These are phyloP conservation scores for Fennellomyces sp. DNA, from an alignment of 371 early-diverging fungal species.

Conservation along the genomic window DNA sequence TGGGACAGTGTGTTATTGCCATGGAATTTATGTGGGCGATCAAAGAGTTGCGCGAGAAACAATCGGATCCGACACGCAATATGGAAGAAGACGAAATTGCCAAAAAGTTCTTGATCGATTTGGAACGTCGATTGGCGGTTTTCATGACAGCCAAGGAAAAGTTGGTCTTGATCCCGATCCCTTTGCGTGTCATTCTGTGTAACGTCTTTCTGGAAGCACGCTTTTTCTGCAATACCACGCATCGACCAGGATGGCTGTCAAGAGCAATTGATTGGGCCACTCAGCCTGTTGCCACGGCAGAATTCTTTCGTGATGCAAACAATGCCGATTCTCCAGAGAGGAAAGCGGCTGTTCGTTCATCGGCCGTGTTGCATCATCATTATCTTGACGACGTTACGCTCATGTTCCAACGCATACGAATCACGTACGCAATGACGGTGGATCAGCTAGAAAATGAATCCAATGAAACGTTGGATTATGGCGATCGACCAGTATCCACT, in stretches of 20 bases:
- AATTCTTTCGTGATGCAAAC: slow-evolving; percentile 18
- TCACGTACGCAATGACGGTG: slow-evolving; percentile 31
- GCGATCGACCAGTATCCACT: slow-evolving; percentile 3
- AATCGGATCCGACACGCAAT: slow-evolving; percentile 32
- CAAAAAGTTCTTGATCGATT: slow-evolving; percentile 67
- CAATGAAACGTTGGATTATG: background rate
- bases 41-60: slow-evolving; percentile 43
- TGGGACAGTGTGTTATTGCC: slow-evolving; percentile 64
- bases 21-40: slow-evolving; percentile 63
- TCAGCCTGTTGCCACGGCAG: slow-evolving; percentile 31
- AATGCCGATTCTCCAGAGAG: background rate
- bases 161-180: slow-evolving; percentile 49
- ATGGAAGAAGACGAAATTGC: slow-evolving; percentile 63
- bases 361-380: slow-evolving; percentile 5
- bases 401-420: slow-evolving; percentile 43
- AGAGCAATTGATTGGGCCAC: slow-evolving; percentile 61
- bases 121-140: slow-evolving; percentile 60
- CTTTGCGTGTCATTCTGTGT: slow-evolving; percentile 58
- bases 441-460: slow-evolving; percentile 29
- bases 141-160: slow-evolving; percentile 66
- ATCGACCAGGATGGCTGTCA: slow-evolving; percentile 63
- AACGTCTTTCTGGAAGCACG: slow-evolving; percentile 61
- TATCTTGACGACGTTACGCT: slow-evolving; percentile 35
- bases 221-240: slow-evolving; percentile 66
- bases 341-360: background rate